These are phyloP conservation scores for Dovyalis caffra DNA, from an alignment of 345 rosid genomes.

Conservation along the genomic window DNA sequence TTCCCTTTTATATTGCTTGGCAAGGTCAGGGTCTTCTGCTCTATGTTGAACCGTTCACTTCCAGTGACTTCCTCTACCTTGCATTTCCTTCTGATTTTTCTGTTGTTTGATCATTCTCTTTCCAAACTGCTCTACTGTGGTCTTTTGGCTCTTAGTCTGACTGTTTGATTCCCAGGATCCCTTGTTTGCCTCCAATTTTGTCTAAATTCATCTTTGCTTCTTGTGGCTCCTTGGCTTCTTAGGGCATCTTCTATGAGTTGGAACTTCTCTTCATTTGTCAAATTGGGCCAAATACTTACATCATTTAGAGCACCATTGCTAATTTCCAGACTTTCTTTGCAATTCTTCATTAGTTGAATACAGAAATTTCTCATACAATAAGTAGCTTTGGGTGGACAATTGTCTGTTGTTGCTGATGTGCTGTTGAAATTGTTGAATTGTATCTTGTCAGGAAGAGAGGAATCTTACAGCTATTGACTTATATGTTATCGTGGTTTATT, in stretches of 20 bases:
- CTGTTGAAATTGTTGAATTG: conserved; percentile 8
- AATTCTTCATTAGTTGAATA: background rate
- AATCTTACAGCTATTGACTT: background rate
- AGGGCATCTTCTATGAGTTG: background rate
- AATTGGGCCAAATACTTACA: background rate
- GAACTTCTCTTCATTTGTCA: background rate
- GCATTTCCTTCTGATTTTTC: background rate
- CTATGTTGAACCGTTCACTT: background rate
- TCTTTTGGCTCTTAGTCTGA: background rate
- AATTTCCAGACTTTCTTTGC: conserved; percentile 3
- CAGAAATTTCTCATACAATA: background rate
- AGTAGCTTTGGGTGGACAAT: background rate
- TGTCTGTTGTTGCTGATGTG: conserved; percentile 3
- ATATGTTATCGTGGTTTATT: background rate
- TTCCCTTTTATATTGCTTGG: conserved; percentile 9
- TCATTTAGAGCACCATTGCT: background rate
- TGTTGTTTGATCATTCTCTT: background rate
- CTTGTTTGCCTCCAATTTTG: background rate
- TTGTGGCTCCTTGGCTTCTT: background rate
- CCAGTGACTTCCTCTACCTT: background rate
- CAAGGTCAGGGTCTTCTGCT: background rate
- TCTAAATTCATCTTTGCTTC: conserved; percentile 1
- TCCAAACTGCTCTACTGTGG: conserved; percentile 1
- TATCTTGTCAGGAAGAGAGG: conserved; percentile 5
- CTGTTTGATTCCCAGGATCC: background rate